Conservation (phyloP, 2,329 filamentous ascomycete genomes). For the Trichoderma simmonsii region DNA sequence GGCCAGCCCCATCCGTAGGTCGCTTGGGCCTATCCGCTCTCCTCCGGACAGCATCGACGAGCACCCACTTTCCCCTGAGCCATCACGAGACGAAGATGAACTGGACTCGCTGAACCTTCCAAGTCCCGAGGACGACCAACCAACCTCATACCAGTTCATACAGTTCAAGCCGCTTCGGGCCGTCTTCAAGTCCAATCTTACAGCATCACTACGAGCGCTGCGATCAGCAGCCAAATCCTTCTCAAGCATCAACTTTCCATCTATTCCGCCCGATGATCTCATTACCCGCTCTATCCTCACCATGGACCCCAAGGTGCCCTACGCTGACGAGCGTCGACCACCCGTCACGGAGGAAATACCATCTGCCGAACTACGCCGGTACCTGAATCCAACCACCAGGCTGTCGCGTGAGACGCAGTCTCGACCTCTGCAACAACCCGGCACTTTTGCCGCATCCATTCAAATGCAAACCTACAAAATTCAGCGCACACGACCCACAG, state of each 20-base stretch:
- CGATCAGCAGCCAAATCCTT: conserved; percentile 63
- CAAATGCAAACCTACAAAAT: conserved; percentile 71
- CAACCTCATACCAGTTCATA: conserved; percentile 35
- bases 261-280: conserved; percentile 64
- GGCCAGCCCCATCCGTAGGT: conserved; percentile 44
- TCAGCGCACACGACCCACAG: conserved; percentile 44
- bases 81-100: conserved; percentile 34
- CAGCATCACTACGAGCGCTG: conserved; percentile 62
- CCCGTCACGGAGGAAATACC: conserved; percentile 61
- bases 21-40: conserved; percentile 54
- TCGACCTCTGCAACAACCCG: conserved; percentile 28
- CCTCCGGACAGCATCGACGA: conserved; percentile 50
- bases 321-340: conserved; percentile 64
- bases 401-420: conserved; percentile 32
- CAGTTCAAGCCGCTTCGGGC: conserved; percentile 51
- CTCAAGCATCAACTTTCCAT: conserved; percentile 59
- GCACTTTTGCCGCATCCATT: conserved; percentile 62
- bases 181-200: conserved; percentile 67
- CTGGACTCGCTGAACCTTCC: conserved; percentile 16
- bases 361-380: conserved; percentile 63
- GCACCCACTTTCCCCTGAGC: conserved; percentile 46
- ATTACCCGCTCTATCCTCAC: conserved; percentile 65
- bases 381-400: conserved; percentile 60
- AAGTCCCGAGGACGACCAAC: conserved; percentile 25
- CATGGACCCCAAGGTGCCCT: conserved; percentile 63